Conservation (phyloP, 805 yeast species). For the Wickerhamomyces strasburgensis region DNA sequence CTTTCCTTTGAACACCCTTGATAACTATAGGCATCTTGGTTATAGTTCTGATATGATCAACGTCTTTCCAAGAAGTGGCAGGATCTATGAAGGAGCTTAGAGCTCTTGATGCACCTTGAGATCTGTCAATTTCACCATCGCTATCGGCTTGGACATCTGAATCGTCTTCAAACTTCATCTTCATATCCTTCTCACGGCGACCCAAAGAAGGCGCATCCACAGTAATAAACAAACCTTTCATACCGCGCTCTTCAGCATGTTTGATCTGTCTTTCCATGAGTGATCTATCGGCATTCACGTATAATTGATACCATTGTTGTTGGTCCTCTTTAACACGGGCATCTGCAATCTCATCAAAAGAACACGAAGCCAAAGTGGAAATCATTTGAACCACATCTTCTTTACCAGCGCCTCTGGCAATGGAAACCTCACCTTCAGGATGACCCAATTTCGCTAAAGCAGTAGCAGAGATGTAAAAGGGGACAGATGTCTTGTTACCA, state of each 20-base stretch:
- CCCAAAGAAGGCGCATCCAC: constrained; percentile 94
- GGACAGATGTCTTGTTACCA: constrained; percentile 65
- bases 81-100: constrained; percentile 82
- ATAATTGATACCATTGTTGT: constrained; percentile 84
- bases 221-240: constrained; percentile 80
- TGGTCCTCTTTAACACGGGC: constrained; percentile 60
- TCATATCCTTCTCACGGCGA: constrained; percentile 83
- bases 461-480: constrained; percentile 88
- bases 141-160: constrained; percentile 42
- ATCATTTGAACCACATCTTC: constrained; percentile 82
- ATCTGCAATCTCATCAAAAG: constrained; percentile 79
- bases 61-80: constrained; percentile 58
- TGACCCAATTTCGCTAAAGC: constrained; percentile 91
- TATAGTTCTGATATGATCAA: constrained; percentile 46
- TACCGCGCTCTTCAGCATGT: constrained; percentile 68
- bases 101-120: constrained; percentile 84
- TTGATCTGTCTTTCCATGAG: constrained; percentile 56
- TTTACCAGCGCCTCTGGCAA: constrained; percentile 76
- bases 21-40: constrained; percentile 65
- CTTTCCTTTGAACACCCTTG: constrained; percentile 73
- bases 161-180: constrained; percentile 50
- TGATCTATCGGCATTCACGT: constrained; percentile 74
- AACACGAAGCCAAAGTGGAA: constrained; percentile 85
- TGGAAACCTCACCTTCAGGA: constrained; percentile 85
- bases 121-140: constrained; percentile 49